Base-by-base conservation (phyloP, 202 grass and related monocot species). In the Digitaria exilis region DNA sequence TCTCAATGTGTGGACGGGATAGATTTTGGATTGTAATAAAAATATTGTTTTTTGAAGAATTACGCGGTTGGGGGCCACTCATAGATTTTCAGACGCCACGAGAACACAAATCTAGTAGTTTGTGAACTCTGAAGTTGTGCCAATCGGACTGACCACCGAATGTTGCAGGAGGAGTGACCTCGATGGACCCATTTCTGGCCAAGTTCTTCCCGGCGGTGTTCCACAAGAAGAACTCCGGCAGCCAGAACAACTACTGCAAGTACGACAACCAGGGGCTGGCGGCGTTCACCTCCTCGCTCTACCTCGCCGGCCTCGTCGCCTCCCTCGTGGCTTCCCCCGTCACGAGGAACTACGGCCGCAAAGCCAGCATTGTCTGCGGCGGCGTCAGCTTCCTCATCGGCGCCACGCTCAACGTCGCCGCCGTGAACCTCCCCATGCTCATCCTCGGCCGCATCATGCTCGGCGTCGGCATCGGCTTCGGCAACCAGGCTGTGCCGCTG, bases 231-330 rank as follows among this genome's bases (percentile, higher is more conserved):
- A 98, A 95, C 69, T 87, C 78, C 5, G 35, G 39, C 28, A 30
- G 69, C 18, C 44, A 85, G 41, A 96, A 96, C 83, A 98, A 98
- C 87, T 98, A 98, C 70, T 98, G 96, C 84, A 98, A 96, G 91
- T 98, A 98, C 71, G 67, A 98, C 80, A 98, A 94, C 85, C 96
- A 98, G 76, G 91, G 85, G 19, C 84, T 98, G 0, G 80, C 90
- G 22, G 89, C 90, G 17, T 98, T 95, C 82, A 98, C 95, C 3
- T 98, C 95, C n/a, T 98, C 95, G 0, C 89, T 98, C 39, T 98
- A 98, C 82, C 63, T 98, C 13, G 92, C 95, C 39, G 92, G 95
- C 54, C 95, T 98, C 13, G 85, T 93, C 5, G 71, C 95, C 42
- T 87, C 95, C 63, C 85, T 98, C 0, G 77, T 16, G 0, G 95